A percentile compares a stretch with the other conserved stretches of the same genome.
Evolutionary conservation across 2,329 filamentous ascomycete species (phyloP).

Genomic region (Aspergillus neoniger): DNA sequence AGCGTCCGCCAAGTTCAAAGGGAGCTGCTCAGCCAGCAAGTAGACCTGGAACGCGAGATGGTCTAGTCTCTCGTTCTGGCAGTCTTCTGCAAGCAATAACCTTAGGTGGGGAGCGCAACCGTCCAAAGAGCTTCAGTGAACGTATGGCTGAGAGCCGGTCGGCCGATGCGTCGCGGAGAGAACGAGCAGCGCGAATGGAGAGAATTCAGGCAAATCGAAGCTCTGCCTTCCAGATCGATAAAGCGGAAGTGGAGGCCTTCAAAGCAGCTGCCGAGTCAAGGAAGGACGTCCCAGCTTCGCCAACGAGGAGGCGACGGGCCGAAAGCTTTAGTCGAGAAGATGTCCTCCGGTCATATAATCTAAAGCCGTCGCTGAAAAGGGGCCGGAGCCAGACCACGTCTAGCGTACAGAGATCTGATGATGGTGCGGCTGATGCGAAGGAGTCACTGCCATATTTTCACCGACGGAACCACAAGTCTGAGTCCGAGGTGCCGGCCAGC

Average conservation of each 20-base stretch:
- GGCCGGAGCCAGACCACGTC: slow-evolving; percentile 42
- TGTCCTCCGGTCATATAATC: slow-evolving; percentile 46
- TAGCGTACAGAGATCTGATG: slow-evolving; percentile 23
- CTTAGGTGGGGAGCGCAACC: slow-evolving; percentile 25
- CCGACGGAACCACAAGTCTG: slow-evolving; percentile 26
- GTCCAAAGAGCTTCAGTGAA: slow-evolving; percentile 74
- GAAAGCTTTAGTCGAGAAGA: slow-evolving; percentile 66
- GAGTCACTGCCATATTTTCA: slow-evolving; percentile 26
- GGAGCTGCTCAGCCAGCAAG: slow-evolving; percentile 33
- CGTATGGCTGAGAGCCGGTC: slow-evolving; percentile 69
- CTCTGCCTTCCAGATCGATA: slow-evolving; percentile 46
- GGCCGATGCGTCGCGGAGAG: slow-evolving; percentile 41
- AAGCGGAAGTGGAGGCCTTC: slow-evolving; percentile 46
- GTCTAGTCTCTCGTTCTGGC: slow-evolving; percentile 26
- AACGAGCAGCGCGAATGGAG: slow-evolving; percentile 41
- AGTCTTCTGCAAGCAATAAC: slow-evolving; percentile 20
- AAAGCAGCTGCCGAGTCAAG: slow-evolving; percentile 41
- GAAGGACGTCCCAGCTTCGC: slow-evolving; percentile 43
- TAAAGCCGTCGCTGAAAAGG: slow-evolving; percentile 34
- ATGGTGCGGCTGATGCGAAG: slow-evolving; percentile 11
- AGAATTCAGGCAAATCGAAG: slow-evolving; percentile 43
- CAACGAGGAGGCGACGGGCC: slow-evolving; percentile 49
- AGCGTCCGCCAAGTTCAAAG: slow-evolving; percentile 57
- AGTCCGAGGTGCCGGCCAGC: slow-evolving; percentile 19
- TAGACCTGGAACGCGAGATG: slow-evolving; percentile 31